These are phyloP conservation scores for Eruca vesicaria DNA, from an alignment of 441 rosid species.

Conservation along the genomic window DNA sequence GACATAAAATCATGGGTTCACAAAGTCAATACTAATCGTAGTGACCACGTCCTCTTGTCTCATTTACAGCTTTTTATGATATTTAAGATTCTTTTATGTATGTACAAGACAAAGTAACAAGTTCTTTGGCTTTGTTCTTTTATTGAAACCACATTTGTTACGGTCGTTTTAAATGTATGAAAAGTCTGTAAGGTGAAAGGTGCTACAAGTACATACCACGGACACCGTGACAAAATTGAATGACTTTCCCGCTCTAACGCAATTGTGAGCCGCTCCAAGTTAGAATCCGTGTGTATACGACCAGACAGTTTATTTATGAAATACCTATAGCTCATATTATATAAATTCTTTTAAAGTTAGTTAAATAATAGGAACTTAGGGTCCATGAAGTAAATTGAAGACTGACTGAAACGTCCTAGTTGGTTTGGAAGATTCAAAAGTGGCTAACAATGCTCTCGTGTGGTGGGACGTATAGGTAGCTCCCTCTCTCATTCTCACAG, in stretches of 20 bases:
- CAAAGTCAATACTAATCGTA: not conserved
- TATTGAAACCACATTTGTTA: not conserved
- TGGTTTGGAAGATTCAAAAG: slow-evolving; percentile 23
- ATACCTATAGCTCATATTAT: not conserved
- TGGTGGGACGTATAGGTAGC: not conserved
- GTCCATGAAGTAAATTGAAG: not conserved
- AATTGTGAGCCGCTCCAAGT: slow-evolving; percentile 13
- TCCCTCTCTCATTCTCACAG: slow-evolving; percentile 1
- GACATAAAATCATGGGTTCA: not conserved
- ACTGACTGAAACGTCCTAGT: not conserved
- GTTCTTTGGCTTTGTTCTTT: not conserved
- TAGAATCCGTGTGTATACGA: not conserved
- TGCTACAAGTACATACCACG: not conserved
- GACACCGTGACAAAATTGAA: slow-evolving; percentile 31
- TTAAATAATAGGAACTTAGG: not conserved
- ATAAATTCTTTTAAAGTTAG: not conserved
- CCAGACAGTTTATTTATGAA: not conserved
- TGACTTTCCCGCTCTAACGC: slow-evolving; percentile 28
- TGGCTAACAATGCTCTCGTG: slow-evolving; percentile 8
- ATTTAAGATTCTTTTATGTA: not conserved
- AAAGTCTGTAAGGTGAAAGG: not conserved
- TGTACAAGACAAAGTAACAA: not conserved
- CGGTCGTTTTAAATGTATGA: not conserved
- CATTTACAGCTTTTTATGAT: not conserved
- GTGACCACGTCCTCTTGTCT: not conserved